Conservation (phyloP, 352 stramenopile species). For the Phytopythium oedochilum region DNA sequence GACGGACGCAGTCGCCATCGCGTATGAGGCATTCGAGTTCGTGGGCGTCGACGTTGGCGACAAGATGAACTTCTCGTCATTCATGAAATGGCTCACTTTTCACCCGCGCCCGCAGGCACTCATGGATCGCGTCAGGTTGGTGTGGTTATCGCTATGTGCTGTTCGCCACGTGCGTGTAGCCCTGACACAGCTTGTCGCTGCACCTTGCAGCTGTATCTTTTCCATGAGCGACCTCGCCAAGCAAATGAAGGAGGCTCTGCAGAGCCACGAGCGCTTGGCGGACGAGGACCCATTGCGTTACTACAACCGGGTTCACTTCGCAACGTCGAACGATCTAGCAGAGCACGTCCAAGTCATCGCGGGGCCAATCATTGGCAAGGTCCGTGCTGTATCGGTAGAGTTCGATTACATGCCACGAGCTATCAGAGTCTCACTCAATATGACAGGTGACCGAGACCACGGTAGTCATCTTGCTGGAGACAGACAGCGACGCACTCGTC, state of each 20-base stretch:
- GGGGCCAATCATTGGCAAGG: conserved; percentile 15
- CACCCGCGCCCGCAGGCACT: conserved; percentile 51
- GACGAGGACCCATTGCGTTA: conserved; percentile 14
- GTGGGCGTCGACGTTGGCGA: conserved; percentile 48
- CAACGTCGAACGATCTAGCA: conserved; percentile 1
- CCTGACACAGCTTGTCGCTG: not conserved
- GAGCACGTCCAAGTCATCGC: conserved; percentile 28
- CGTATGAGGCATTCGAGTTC: conserved; percentile 66
- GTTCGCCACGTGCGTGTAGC: not conserved
- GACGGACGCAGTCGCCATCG: conserved; percentile 46
- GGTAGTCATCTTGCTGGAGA: conserved; percentile 34
- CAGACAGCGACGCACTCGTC: conserved; percentile 17
- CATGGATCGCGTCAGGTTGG: conserved; percentile 45
- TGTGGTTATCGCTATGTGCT: too few relatives aligned
- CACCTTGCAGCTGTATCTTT: conserved; percentile 33
- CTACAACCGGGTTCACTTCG: conserved; percentile 33
- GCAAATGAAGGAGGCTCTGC: conserved; percentile 24
- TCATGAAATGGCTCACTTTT: conserved; percentile 64
- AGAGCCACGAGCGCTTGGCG: conserved; percentile 8
- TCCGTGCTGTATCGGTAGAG: not conserved
- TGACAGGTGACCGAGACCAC: conserved; percentile 14
- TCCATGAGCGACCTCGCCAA: conserved; percentile 28
- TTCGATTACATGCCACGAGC: too few relatives aligned
- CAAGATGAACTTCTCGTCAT: conserved; percentile 67
- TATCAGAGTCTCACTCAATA: too few relatives aligned